Conservation (phyloP, 805 yeast genomes). For the Maudiozyma barnettii region DNA sequence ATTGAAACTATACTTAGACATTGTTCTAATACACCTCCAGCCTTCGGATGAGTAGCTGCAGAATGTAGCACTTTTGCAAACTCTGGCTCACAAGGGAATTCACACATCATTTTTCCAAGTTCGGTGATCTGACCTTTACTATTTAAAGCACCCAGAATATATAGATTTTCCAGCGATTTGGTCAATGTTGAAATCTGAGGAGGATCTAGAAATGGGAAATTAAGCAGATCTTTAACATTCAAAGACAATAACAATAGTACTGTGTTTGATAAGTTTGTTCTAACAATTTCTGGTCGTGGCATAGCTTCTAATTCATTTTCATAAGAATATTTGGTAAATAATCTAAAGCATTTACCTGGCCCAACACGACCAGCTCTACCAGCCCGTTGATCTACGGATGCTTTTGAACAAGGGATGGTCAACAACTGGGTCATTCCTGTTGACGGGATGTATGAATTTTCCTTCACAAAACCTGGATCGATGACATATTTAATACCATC, state of each 20-base stretch:
- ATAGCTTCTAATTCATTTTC: constrained; percentile 65
- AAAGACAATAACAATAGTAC: constrained; percentile 68
- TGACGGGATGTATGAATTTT: constrained; percentile 77
- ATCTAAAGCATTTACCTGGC: constrained; percentile 88
- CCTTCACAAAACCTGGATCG: constrained; percentile 92
- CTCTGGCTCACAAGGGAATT: constrained; percentile 87
- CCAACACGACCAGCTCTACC: constrained; percentile 98
- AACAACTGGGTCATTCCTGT: constrained; percentile 83
- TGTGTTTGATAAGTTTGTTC: constrained; percentile 72
- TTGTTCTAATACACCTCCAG: constrained; percentile 51
- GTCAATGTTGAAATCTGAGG: constrained; percentile 69
- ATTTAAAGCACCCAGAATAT: constrained; percentile 78
- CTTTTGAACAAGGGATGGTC: constrained; percentile 83
- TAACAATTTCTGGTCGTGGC: constrained; percentile 85
- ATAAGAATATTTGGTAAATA: constrained; percentile 67
- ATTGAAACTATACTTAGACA: constrained; percentile 69
- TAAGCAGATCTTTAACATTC: constrained; percentile 73
- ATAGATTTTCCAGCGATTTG: constrained; percentile 70
- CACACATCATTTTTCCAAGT: constrained; percentile 78
- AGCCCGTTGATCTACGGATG: constrained; percentile 92
- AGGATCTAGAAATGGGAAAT: constrained; percentile 85
- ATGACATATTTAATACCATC: constrained; percentile 93
- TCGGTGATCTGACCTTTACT: constrained; percentile 69
- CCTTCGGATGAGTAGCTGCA: constrained; percentile 39
- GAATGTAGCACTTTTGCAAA: constrained; percentile 65